phyloP scores from a whole-genome alignment of 1,284 basidiomycete species.

The Ceratobasidium sp. region DNA sequence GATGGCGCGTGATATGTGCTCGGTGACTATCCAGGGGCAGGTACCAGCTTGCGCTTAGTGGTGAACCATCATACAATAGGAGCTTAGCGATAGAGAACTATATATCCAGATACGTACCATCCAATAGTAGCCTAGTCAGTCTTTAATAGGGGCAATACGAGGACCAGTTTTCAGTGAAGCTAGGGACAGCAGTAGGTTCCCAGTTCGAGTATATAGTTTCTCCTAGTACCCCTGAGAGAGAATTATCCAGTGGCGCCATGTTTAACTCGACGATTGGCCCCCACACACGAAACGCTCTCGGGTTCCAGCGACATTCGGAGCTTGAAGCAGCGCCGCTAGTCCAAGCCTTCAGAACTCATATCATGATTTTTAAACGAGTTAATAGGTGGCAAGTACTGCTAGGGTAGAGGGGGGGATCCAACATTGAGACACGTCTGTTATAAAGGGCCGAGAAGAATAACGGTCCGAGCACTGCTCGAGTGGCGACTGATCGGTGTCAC shows the following conservation, averaged over 20 bases:
- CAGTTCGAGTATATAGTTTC: not conserved
- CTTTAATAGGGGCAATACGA: too few relatives aligned
- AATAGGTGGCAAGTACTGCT: not conserved
- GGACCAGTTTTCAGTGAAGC: too few relatives aligned
- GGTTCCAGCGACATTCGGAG: not conserved
- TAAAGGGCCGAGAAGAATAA: not conserved
- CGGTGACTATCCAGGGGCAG: too few relatives aligned
- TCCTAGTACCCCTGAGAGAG: not conserved
- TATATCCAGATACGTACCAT: too few relatives aligned
- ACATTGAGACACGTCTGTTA: not conserved
- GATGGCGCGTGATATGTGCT: too few relatives aligned
- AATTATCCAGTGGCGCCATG: not conserved
- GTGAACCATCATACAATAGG: too few relatives aligned
- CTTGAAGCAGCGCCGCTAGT: not conserved
- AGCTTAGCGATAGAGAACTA: too few relatives aligned
- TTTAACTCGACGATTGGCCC: not conserved
- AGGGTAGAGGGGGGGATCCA: not conserved
- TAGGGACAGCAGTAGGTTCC: not conserved
- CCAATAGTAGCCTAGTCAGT: too few relatives aligned
- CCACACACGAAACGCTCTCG: not conserved
- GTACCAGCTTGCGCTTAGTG: too few relatives aligned
- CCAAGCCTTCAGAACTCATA: too few relatives aligned
- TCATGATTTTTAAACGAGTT: not conserved
- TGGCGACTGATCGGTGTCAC: not conserved
- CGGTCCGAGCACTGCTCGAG: not conserved